A percentile compares a stretch with the other conserved stretches of the same genome.
phyloP scores from a whole-genome alignment of 1,284 basidiomycete genomes.

The Lentinula novae-zelandiae region DNA sequence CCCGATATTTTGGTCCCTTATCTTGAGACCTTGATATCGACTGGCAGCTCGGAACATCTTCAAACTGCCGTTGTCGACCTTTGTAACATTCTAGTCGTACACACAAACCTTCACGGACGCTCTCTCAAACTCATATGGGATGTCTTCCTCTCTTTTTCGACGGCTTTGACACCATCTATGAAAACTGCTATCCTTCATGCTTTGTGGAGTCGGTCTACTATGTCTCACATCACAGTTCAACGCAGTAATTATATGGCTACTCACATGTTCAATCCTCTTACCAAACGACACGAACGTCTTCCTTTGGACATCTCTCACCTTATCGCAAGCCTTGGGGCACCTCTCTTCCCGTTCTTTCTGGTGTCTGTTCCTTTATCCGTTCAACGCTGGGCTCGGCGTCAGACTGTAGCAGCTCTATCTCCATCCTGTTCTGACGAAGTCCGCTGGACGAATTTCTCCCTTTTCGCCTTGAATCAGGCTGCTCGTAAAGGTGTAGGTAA shows the following conservation, averaged over 20 bases:
- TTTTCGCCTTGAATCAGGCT: slow-evolving; percentile 28
- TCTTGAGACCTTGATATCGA: slow-evolving; percentile 26
- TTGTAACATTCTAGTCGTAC: slow-evolving; percentile 22
- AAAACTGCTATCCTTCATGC: slow-evolving; percentile 24
- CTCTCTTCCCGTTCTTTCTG: slow-evolving; percentile 10
- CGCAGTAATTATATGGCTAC: slow-evolving; percentile 6
- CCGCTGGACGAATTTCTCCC: slow-evolving; percentile 32
- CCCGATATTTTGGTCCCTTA: slow-evolving; percentile 34
- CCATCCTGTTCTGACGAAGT: slow-evolving; percentile 20
- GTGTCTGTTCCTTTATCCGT: slow-evolving; percentile 15
- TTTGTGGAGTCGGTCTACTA: slow-evolving; percentile 22
- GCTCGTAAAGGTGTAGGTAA: slow-evolving; percentile 17
- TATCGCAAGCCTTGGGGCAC: slow-evolving; percentile 21
- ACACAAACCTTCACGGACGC: slow-evolving; percentile 22
- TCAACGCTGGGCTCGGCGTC: slow-evolving; percentile 27
- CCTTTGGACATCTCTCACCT: slow-evolving; percentile 21
- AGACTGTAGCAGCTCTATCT: slow-evolving; percentile 23
- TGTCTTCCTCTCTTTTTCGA: slow-evolving; percentile 22
- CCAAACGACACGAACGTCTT: slow-evolving; percentile 9
- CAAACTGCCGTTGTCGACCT: slow-evolving; percentile 22
- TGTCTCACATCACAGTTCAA: not conserved
- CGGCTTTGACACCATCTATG: slow-evolving; percentile 15
- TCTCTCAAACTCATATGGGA: slow-evolving; percentile 30
- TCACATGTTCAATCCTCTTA: slow-evolving; percentile 7
- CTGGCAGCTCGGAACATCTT: slow-evolving; percentile 18